A percentile compares a stretch with the other conserved stretches of the same genome.
Conservation (phyloP, 495 filamentous ascomycete species). For the Staphylotrichum tortipilum region DNA sequence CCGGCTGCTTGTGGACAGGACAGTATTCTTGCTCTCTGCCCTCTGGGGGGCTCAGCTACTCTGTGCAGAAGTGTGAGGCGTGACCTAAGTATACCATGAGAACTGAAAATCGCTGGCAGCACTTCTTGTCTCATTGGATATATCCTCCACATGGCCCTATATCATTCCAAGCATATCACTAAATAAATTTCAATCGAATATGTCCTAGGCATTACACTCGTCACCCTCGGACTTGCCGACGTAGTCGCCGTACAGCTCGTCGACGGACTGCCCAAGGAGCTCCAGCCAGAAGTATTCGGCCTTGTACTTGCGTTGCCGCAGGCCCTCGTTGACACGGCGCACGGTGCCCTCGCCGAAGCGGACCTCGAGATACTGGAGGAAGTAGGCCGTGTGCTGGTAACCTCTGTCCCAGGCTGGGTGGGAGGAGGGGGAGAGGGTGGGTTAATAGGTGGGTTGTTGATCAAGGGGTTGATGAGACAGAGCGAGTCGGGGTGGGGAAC, state of each 20-base stretch:
- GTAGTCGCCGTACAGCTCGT: slow-evolving; percentile 70
- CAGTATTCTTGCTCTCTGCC: too few species aligned
- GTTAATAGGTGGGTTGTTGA: too few species aligned
- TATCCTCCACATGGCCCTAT: too few species aligned
- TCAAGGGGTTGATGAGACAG: too few species aligned
- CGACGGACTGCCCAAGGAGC: slow-evolving; percentile 55
- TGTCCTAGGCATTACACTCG: neutral
- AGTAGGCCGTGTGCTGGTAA: slow-evolving; percentile 89
- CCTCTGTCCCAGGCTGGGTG: slow-evolving; percentile 68
- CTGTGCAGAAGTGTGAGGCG: too few species aligned
- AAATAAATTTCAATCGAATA: too few species aligned
- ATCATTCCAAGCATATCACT: too few species aligned
- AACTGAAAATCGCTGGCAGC: too few species aligned
- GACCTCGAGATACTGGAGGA: slow-evolving; percentile 65
- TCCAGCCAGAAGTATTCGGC: slow-evolving; percentile 61
- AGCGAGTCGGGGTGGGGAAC: neutral
- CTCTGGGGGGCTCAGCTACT: too few species aligned
- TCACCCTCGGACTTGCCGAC: slow-evolving; percentile 16
- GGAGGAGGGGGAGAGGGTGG: slow-evolving; percentile 3
- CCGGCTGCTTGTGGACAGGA: too few species aligned
- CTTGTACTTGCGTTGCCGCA: slow-evolving; percentile 50
- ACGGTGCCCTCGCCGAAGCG: slow-evolving; percentile 63
- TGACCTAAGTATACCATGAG: too few species aligned
- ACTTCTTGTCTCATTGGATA: too few species aligned
- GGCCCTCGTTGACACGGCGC: slow-evolving; percentile 61